phyloP scores from a whole-genome alignment of 2,329 filamentous ascomycete genomes.

The Cercospora zeae-maydis region DNA sequence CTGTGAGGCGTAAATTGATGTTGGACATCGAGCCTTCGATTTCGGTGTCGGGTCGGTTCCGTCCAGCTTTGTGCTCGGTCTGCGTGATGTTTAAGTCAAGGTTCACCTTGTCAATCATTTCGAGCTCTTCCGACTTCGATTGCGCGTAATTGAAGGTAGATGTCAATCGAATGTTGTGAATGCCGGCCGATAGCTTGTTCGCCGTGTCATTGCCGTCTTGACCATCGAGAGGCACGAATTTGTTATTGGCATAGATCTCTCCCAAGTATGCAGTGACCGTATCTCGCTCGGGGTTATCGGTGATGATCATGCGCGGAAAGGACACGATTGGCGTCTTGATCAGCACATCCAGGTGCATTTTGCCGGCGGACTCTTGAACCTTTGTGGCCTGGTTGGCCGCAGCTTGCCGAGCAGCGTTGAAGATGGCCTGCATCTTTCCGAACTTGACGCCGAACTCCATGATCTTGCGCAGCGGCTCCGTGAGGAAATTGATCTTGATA shows the following conservation, averaged over 20 bases:
- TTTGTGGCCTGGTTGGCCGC: conserved; percentile 91
- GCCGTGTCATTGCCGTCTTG: conserved; percentile 68
- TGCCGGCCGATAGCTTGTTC: conserved; percentile 86
- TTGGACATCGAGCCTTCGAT: conserved; percentile 90
- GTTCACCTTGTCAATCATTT: conserved; percentile 96
- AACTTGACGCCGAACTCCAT: conserved; percentile 98
- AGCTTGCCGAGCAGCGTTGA: conserved; percentile 92
- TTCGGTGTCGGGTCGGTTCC: conserved; percentile 83
- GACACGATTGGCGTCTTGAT: conserved; percentile 95
- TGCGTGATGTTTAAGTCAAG: conserved; percentile 89
- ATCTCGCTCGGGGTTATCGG: conserved; percentile 69
- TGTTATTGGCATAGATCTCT: conserved; percentile 96
- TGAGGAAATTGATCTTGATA: conserved; percentile 93
- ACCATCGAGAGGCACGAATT: conserved; percentile 80
- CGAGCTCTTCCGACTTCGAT: conserved; percentile 73
- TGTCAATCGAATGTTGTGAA: conserved; percentile 85
- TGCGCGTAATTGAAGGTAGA: conserved; percentile 81
- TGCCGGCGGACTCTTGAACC: conserved; percentile 82
- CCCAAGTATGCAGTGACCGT: conserved; percentile 88
- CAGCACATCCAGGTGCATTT: conserved; percentile 89
- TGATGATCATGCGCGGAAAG: conserved; percentile 75
- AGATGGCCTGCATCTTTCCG: conserved; percentile 98
- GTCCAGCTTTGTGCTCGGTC: conserved; percentile 74
- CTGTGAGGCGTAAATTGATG: conserved; percentile 83
- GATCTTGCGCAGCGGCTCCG: conserved; percentile 96